A percentile compares a stretch with the other conserved stretches of the same genome.
Conservation (phyloP, 306 rosid species). For the Neltuma alba region DNA sequence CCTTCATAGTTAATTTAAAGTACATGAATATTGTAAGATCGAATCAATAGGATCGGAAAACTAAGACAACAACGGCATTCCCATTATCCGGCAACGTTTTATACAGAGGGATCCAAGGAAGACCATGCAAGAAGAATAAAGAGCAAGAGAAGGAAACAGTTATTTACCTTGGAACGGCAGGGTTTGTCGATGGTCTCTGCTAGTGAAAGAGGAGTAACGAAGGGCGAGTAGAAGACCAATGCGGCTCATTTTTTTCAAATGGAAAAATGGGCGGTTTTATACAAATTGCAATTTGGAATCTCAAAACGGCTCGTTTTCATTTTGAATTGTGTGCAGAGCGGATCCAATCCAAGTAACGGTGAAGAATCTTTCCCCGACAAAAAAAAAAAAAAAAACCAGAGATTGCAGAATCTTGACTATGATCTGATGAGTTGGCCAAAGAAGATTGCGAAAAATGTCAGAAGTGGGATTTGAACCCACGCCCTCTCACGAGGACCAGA, state of each 20-base stretch:
- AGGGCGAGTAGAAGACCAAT: slow-evolving; percentile 19
- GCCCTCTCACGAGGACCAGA: slow-evolving; percentile 27
- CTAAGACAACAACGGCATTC: neutral
- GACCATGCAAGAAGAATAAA: neutral
- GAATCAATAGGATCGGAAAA: neutral
- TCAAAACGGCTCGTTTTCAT: neutral
- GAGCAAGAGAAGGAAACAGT: neutral
- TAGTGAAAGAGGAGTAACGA: neutral
- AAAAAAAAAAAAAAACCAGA: neutral
- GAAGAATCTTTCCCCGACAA: neutral
- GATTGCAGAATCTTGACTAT: too few species aligned
- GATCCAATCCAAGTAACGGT: neutral
- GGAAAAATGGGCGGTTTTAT: slow-evolving; percentile 49
- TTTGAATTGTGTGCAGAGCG: slow-evolving; percentile 39
- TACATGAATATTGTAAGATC: neutral
- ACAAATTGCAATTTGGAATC: neutral
- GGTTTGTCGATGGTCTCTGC: neutral
- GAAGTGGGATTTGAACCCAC: slow-evolving; percentile 31
- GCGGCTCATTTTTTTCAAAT: slow-evolving; percentile 48
- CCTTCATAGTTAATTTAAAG: slow-evolving; percentile 9
- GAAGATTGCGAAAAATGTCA: neutral
- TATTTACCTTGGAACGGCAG: neutral
- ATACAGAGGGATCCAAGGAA: neutral
- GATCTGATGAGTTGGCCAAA: neutral
- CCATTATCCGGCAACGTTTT: neutral